Conservation (phyloP, 345 rosid genomes). For the Melastoma malabathricum region DNA sequence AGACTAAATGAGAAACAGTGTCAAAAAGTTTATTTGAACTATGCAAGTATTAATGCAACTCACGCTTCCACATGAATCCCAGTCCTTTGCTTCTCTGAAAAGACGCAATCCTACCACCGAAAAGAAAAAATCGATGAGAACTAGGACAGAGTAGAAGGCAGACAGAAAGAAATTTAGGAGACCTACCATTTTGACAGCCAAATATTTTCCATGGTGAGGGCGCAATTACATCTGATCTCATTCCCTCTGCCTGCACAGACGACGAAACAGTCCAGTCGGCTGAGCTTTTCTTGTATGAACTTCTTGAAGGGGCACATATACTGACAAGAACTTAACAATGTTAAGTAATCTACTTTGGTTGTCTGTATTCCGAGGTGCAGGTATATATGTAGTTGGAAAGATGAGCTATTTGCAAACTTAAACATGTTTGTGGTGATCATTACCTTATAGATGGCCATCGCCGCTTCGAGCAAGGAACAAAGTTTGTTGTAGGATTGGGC, state of each 20-base stretch:
- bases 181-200: conserved; percentile 82
- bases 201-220: conserved; percentile 95
- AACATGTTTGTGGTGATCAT: too few relatives aligned
- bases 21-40: background rate
- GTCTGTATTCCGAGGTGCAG: too few relatives aligned
- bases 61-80: conserved; percentile 51
- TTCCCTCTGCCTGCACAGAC: conserved; percentile 30
- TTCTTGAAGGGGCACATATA: conserved; percentile 22
- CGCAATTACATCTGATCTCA: conserved; percentile 65
- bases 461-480: conserved; percentile 39
- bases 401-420: too few relatives aligned
- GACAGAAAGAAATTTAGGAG: background rate
- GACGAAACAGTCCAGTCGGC: conserved; percentile 41
- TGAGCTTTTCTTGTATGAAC: conserved; percentile 28
- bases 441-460: conserved; percentile 40
- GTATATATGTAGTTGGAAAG: too few relatives aligned
- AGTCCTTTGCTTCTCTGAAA: conserved; percentile 83
- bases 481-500: conserved; percentile 30
- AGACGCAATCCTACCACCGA: conserved; percentile 54
- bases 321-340: conserved; percentile 2
- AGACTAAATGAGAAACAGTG: background rate
- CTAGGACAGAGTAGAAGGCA: background rate
- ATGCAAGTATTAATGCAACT: conserved; percentile 5
- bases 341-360: too few relatives aligned
- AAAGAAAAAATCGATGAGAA: background rate